Evolutionary conservation across 1,139 yeast genomes (phyloP), one percentile per base, ranked within the genome.

Genomic region (Yamadazyma dendronema): DNA sequence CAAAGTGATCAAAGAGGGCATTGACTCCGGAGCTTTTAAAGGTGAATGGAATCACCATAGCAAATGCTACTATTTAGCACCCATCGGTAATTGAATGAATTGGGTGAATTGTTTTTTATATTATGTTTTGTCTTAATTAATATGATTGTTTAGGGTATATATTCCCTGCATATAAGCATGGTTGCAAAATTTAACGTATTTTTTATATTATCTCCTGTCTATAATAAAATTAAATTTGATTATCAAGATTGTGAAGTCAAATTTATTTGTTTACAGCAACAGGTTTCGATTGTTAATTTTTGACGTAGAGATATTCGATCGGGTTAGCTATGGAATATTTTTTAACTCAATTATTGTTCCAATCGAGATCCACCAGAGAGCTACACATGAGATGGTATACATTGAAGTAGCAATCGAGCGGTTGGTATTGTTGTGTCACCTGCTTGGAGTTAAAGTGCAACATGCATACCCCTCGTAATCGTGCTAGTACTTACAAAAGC

Each of bases 1-100:
- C 9, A 54, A 49, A 7, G 52, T 54, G 35, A 56, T 65, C 21
- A 42, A 40, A 29, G 45, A 50, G 10, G 65, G 60, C 4, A 39
- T 61, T 28, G 47, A 43, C 4, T 39, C 42, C 2, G 65, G 65
- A 1, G 48, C 48, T 5, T 42, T 47, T 30, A 10, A 17, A 5
- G 51, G 49, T 4, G 30, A 16, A 12, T 48, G 49, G 43, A 37
- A 42, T 29, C 27, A 30, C 7, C 32, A 42, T 12, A 34, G 28
- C 12, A 33, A 38, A 17, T 43, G 44, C 23, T 46, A 34, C 31
- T 34, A 38, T 16, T n/a, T 37, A 4, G n/a, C 7, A n/a, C n/a
- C n/a, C n/a, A n/a, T n/a, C 34, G 6, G 12, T 17, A 4, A 21
- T n/a, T 9, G 11, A 30, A 13, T 5, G 10, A 3, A 4, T 21